Conservation (phyloP, 106 monocot species). For the Dendrobium huoshanense region DNA sequence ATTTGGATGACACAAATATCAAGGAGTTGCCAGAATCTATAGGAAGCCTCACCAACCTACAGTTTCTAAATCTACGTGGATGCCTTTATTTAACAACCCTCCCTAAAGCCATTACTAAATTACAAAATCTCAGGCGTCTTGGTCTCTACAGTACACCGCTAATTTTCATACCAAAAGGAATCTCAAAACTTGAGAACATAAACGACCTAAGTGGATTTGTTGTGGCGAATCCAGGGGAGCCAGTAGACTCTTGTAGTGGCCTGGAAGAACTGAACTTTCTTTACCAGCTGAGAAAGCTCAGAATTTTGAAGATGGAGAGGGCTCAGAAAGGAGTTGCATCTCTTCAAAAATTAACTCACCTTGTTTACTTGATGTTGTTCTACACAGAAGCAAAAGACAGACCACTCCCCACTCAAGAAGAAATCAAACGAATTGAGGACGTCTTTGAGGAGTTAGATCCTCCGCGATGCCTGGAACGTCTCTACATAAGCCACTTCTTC, state of each 20-base stretch:
- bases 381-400: background rate
- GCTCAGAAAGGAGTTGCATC: background rate
- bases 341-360: slow-evolving; percentile 1
- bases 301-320: slow-evolving; percentile 3
- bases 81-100: background rate
- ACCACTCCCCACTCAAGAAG: background rate
- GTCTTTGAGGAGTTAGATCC: slow-evolving; percentile 23
- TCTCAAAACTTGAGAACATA: background rate
- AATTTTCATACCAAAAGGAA: background rate
- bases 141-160: background rate
- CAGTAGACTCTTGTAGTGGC: background rate
- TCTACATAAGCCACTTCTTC: slow-evolving; percentile 12
- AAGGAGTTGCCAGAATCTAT: slow-evolving; percentile 5
- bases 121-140: slow-evolving; percentile 7
- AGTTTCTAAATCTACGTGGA: slow-evolving; percentile 2
- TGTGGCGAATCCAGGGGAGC: background rate
- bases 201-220: slow-evolving; percentile 12
- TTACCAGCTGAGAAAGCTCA: slow-evolving; percentile 3
- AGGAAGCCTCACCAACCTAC: slow-evolving; percentile 3
- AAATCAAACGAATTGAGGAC: background rate
- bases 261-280: slow-evolving; percentile 25
- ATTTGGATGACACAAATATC: slow-evolving; percentile 1
- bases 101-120: slow-evolving; percentile 1
- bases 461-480: slow-evolving; percentile 1
- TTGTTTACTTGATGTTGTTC: background rate